Conservation (phyloP, 2,329 filamentous ascomycete species). For the Spiromastix sp. region DNA sequence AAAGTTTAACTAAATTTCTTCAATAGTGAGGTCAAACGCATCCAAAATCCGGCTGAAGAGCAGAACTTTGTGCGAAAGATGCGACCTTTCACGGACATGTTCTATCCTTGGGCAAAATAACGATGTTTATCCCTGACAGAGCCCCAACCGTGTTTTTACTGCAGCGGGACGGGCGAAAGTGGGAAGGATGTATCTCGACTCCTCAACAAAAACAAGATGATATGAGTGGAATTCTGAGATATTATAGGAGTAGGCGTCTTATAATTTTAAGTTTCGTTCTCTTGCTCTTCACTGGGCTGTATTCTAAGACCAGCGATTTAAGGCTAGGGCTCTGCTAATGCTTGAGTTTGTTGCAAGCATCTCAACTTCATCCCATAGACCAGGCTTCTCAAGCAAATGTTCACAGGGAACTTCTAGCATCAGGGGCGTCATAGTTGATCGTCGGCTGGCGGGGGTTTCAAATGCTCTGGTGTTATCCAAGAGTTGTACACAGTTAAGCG, state of each 20-base stretch:
- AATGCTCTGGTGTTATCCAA: conserved; percentile 13
- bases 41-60: conserved; percentile 5
- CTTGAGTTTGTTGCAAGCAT: conserved; percentile 8
- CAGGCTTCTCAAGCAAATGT: conserved; percentile 16
- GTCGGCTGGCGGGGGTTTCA: conserved; percentile 14
- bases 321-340: conserved; percentile 17
- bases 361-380: conserved; percentile 15
- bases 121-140: neutral
- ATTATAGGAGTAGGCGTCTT: conserved; percentile 25
- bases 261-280: conserved; percentile 24
- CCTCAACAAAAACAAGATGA: conserved; percentile 27
- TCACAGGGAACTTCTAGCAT: conserved; percentile 18
- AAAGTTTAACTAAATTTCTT: conserved; percentile 1
- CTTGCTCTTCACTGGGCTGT: conserved; percentile 20
- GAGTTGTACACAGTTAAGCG: conserved; percentile 5
- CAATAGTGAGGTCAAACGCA: conserved; percentile 5
- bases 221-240: conserved; percentile 23
- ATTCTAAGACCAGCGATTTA: conserved; percentile 22
- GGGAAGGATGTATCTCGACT: too few species aligned
- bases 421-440: conserved; percentile 13
- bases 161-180: too few species aligned
- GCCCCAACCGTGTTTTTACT: too few species aligned
- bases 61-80: conserved; percentile 7
- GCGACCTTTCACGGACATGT: conserved; percentile 5
- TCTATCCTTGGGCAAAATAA: conserved; percentile 7